Percentiles rank a stretch among this genome's conserved stretches.
phyloP scores from a whole-genome alignment of 495 filamentous ascomycete species.

The Penicillium paxilli region DNA sequence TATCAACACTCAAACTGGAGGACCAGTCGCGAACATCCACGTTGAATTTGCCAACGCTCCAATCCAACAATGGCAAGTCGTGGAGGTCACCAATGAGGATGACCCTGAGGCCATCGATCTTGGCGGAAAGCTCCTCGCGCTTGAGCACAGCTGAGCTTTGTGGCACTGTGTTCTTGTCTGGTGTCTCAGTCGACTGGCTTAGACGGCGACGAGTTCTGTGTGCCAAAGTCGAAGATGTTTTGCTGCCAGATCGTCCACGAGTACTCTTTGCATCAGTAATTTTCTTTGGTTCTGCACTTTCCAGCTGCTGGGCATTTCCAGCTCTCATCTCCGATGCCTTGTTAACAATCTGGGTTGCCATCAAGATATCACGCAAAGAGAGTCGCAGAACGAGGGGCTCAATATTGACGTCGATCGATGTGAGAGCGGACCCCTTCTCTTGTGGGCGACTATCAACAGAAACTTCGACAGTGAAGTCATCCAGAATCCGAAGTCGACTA shows the following conservation, averaged over 20 bases:
- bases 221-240: constrained; percentile 59
- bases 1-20: constrained; percentile 80
- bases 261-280: constrained; percentile 64
- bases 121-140: constrained; percentile 81
- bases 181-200: constrained; percentile 34
- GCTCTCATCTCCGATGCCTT: constrained; percentile 86
- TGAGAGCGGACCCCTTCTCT: constrained; percentile 65
- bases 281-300: constrained; percentile 59
- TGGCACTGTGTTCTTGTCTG: constrained; percentile 16
- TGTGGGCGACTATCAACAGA: constrained; percentile 78
- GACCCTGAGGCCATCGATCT: constrained; percentile 84
- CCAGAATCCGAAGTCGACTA: constrained; percentile 81
- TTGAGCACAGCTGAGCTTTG: constrained; percentile 60
- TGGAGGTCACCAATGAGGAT: constrained; percentile 95
- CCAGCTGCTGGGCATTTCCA: constrained; percentile 41
- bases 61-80: constrained; percentile 89
- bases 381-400: constrained; percentile 91
- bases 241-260: constrained; percentile 62
- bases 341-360: constrained; percentile 89
- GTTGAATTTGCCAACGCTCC: constrained; percentile 89
- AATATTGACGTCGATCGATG: constrained; percentile 80
- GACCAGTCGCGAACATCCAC: constrained; percentile 89
- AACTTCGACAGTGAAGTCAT: constrained; percentile 90
- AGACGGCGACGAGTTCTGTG: constrained; percentile 37
- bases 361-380: constrained; percentile 89